phyloP scores from a whole-genome alignment of 1,284 basidiomycete species.

The Chalciporus sp. region DNA sequence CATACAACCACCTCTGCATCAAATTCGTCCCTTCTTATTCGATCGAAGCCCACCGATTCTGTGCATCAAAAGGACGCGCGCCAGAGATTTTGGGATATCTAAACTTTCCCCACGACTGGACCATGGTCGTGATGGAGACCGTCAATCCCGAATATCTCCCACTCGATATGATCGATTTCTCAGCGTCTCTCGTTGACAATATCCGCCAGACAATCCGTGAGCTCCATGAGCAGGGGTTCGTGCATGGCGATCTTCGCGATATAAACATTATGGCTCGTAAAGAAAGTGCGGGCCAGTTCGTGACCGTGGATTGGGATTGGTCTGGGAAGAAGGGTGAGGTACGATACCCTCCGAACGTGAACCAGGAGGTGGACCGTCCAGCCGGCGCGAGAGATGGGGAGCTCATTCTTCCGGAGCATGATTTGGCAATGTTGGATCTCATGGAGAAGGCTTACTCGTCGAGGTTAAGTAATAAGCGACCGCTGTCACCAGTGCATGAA shows the following conservation, averaged over 20 bases:
- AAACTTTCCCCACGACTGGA: neutral
- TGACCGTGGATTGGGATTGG: conserved; percentile 29
- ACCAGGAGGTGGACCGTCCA: neutral
- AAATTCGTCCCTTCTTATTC: conserved; percentile 2
- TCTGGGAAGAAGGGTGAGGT: conserved; percentile 16
- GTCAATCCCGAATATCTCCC: neutral
- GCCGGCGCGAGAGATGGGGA: neutral
- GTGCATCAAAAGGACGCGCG: neutral
- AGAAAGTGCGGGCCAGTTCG: neutral
- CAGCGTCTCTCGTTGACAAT: neutral
- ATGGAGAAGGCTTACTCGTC: neutral
- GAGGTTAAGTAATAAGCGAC: too few relatives aligned
- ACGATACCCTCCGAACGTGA: conserved; percentile 15
- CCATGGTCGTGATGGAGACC: conserved; percentile 2
- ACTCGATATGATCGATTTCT: neutral
- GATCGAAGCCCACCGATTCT: neutral
- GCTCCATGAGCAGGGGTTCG: conserved; percentile 6
- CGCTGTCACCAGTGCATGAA: too few relatives aligned
- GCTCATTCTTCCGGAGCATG: neutral
- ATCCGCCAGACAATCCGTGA: conserved; percentile 6
- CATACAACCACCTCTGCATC: neutral
- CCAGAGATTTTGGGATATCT: neutral
- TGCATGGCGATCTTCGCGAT: neutral
- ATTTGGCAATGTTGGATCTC: neutral
- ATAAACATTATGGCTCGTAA: neutral